These are phyloP conservation scores for Fusarium burgessii DNA, from an alignment of 2,329 filamentous ascomycete species.

Conservation along the genomic window DNA sequence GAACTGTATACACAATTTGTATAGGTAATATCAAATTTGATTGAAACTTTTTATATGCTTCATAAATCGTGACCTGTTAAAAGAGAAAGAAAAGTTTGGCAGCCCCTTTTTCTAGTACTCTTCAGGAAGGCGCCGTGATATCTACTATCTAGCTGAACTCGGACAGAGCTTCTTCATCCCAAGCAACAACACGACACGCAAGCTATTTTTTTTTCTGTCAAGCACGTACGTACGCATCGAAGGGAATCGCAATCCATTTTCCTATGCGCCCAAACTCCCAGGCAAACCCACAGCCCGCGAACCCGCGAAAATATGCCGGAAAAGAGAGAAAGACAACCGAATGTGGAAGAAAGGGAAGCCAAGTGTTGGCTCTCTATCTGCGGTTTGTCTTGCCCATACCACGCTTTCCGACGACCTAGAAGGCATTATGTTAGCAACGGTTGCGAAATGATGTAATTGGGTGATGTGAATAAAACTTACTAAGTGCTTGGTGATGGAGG, in stretches of 20 bases:
- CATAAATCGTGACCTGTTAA: constrained; percentile 45
- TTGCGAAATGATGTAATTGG: not conserved
- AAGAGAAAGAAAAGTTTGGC: constrained; percentile 27
- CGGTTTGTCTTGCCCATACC: constrained; percentile 89
- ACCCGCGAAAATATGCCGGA: constrained; percentile 40
- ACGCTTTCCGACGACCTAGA: constrained; percentile 87
- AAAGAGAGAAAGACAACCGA: constrained; percentile 41
- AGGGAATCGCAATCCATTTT: constrained; percentile 40
- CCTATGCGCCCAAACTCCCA: constrained; percentile 50
- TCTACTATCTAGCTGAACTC: constrained; percentile 41
- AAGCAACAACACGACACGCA: constrained; percentile 35
- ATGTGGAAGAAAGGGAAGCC: constrained; percentile 29
- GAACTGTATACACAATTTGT: constrained; percentile 13
- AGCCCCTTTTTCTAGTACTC: constrained; percentile 18
- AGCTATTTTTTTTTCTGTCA: constrained; percentile 15
- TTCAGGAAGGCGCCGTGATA: constrained; percentile 34
- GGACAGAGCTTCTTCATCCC: constrained; percentile 31
- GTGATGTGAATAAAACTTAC: constrained; percentile 63
- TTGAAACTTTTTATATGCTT: constrained; percentile 33
- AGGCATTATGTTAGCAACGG: constrained; percentile 18
- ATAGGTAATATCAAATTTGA: constrained; percentile 11
- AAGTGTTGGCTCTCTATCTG: constrained; percentile 60
- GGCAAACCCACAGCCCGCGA: constrained; percentile 44
- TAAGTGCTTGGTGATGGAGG: constrained; percentile 89
- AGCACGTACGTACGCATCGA: constrained; percentile 28